Base-by-base conservation (phyloP, 805 yeast species). In the Metschnikowia anglica region DNA sequence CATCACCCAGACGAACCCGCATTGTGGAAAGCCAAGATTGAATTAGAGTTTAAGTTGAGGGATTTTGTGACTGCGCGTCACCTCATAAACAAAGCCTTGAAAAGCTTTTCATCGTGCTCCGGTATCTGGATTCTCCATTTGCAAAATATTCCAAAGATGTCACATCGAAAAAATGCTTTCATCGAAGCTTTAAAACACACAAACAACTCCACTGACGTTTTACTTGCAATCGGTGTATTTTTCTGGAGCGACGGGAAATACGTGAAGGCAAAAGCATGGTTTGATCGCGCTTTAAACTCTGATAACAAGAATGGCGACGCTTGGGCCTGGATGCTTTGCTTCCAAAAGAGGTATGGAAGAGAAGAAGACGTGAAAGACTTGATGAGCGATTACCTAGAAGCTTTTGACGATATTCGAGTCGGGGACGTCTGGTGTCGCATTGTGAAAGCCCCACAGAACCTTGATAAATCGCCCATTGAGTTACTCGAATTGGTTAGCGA, bases 111-210 rank as follows among this genome's bases (percentile, higher is more conserved):
- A 0, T 47, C 61, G 0, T 78, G 85, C 0, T 74, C 90, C 0
- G 24, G 58, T 3, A 55, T 91, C 5, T 88, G 96, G 96, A 59
- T 76, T 2, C 81, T 79, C 48, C 71, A 79, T 39, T 69, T 91
- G 11, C 58, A 62, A 10, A 56, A 70, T 48, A 59, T 74, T 42
- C 61, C 71, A 39, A 72, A 72, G 60, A 58, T 76, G 62, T 64
- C 83, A 37, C 66, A 78, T 53, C 67, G 77, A 54, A 74, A 80
- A 60, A 76, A 77, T 13, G 66, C 77, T 6, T 81, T 85, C 39
- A 72, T 81, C 19, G 86, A 83, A 53, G 96, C 97, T 0, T 68
- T 91, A 48, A 77, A 74, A 43, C 72, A 72, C 9, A 85, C 95
- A 0, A 66, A 74, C 32, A 84, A 84, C 48, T 71, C 81, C 38